Base-by-base conservation (phyloP, 108 stramenopile species). In the Cyclostephanos tholiformis region DNA sequence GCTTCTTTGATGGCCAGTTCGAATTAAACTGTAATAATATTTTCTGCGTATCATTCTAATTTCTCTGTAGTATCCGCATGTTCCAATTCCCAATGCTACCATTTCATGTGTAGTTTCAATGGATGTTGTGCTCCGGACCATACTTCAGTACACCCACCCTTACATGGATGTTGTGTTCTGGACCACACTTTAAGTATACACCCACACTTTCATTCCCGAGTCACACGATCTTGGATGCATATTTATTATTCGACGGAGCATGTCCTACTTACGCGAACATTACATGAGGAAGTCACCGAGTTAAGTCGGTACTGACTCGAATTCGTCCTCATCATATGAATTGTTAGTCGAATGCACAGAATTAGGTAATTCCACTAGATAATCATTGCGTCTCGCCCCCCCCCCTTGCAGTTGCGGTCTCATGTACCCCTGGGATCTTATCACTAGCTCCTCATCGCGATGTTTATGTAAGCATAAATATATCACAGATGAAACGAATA, bases 401-500 rank as follows among this genome's bases (percentile, higher is more conserved):
- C 76, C 67, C 35, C 36, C 22, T 51, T 63, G 63, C 71, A 53
- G 16, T 59, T 70, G 61, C 48, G 77, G 77, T 66, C 77, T 64
- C 69, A 77, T 71, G 36, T 77, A 77, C 23, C 77, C 77, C 58
- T 71, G 69, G 35, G 77, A 65, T 25, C 77, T 39, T n/a, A 77
- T 63, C 26, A 16, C 26, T 63, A 67, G 56, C 60, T 79, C 77
- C n/a, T 78, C 64, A 60, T 66, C 30, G 56, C 36, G 64, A 36
- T 63, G 22, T 48, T 66, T 79, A 36, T 67, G 52, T 55, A 35
- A 79, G 48, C 77, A 79, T 67, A 79, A 59, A 55, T 79, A 79
- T 27, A 79, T 50, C 44, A 67, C 64, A 26, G 77, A 79, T 23
- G 65, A 56, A 57, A 44, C 62, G 32, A 94, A 90, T n/a, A 87